Base-by-base conservation (phyloP, 208 protist genomes). In the Porcisia hertigi region DNA sequence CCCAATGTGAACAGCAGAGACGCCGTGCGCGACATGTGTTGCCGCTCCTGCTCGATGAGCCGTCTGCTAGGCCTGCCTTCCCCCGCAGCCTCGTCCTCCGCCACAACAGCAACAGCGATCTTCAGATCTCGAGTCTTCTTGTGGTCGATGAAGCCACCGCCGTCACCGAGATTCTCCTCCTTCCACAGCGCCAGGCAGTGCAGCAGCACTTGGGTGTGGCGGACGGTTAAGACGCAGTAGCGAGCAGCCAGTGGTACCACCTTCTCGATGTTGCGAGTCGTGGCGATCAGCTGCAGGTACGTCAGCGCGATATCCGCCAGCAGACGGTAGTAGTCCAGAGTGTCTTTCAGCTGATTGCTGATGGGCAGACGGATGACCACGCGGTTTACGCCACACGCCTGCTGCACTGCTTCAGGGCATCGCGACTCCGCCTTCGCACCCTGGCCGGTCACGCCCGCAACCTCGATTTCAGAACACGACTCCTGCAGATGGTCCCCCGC, bases 221-320 rank as follows among this genome's bases (percentile, higher is more conserved):
- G 54, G 41, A 43, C 30, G 14, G 73, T 30, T 43, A 70, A 69
- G 71, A 62, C 55, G 39, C 69, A 76, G 75, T 80, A 80, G 41
- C 62, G 64, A 54, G 63, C 65, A 25, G 65, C 75, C 20, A 84
- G 43, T 54, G 36, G 39, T 45, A 62, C 62, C n/a, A 65, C 53
- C 58, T 73, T 75, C 72, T 49, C 57, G n/a, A 41, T 36, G 41
- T 25, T 18, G 41, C 0, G 18, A 9, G 34, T 55, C 6, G 69
- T 62, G 14, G 7, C 16, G 7, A 45, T 2, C 25, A 62, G 23
- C 20, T 64, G 34, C 58, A 80, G 64, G 75, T 80, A 77, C 12
- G 75, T 70, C 47, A 76, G 63, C 11, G 80, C 75, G 55, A 77
- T 80, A 67, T 80, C 75, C 14, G 54, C 58, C 20, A 79, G 57